These are phyloP conservation scores for Juncus inflexus DNA, from an alignment of 176 grass and related monocot species.

Conservation along the genomic window DNA sequence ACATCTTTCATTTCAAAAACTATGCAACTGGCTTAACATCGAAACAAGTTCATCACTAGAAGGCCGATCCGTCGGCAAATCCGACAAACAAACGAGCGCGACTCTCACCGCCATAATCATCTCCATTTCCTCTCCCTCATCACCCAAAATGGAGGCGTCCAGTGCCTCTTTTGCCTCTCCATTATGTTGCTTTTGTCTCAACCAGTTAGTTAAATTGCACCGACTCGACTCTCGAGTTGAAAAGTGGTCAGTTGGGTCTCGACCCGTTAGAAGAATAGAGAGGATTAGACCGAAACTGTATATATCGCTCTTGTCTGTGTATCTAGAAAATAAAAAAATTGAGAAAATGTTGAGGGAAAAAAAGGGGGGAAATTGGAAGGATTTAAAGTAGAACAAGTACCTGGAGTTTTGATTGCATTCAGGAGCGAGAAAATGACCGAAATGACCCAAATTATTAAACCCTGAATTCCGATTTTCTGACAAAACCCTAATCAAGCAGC, in stretches of 20 bases:
- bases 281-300: slow-evolving; percentile 89
- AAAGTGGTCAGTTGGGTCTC: slow-evolving; percentile 63
- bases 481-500: slow-evolving; percentile 52
- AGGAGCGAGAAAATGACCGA: slow-evolving; percentile 51
- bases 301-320: slow-evolving; percentile 95
- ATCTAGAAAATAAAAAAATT: slow-evolving; percentile 38
- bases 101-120: slow-evolving; percentile 92
- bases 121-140: slow-evolving; percentile 77
- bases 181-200: slow-evolving; percentile 70
- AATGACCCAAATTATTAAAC: slow-evolving; percentile 22
- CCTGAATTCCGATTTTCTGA: slow-evolving; percentile 35
- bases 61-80: slow-evolving; percentile 65
- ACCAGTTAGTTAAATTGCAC: slow-evolving; percentile 54
- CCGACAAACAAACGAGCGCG: slow-evolving; percentile 82
- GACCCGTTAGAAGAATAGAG: slow-evolving; percentile 62
- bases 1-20: slow-evolving; percentile 26
- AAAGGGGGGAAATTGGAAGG: slow-evolving; percentile 3
- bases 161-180: slow-evolving; percentile 65
- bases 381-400: slow-evolving; percentile 34
- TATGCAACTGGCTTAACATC: slow-evolving; percentile 85
- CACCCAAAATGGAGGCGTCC: slow-evolving; percentile 53
- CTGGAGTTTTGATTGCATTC: slow-evolving; percentile 85
- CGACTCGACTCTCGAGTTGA: slow-evolving; percentile 54
- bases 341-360: neutral
- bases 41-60: slow-evolving; percentile 89